Conservation (phyloP, 2,329 filamentous ascomycete species). For the Thielaviopsis punctulata region DNA sequence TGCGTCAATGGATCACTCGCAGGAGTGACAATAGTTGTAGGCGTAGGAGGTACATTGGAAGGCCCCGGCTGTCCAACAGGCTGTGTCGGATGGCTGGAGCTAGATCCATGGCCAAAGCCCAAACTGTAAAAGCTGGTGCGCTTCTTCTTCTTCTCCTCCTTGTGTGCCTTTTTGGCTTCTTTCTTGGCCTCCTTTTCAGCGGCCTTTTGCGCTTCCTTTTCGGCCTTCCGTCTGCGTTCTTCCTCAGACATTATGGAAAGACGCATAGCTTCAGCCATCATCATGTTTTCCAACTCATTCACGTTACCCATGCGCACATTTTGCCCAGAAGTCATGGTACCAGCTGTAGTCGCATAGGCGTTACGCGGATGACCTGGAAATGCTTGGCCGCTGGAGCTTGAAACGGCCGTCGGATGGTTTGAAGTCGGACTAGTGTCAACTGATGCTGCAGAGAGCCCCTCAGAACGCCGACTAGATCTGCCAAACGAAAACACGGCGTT, state of each 20-base stretch:
- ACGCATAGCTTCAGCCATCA: constrained; percentile 94
- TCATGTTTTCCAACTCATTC: constrained; percentile 89
- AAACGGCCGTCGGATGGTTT: not conserved
- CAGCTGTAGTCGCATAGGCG: too few species aligned
- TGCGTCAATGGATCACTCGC: not conserved
- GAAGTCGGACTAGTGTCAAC: not conserved
- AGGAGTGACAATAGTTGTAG: not conserved
- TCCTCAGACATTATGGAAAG: constrained; percentile 85
- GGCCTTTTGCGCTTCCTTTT: constrained; percentile 64
- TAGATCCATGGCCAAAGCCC: constrained; percentile 23
- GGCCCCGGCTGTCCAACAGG: constrained; percentile 37
- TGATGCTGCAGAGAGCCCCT: not conserved
- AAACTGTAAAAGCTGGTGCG: constrained; percentile 22
- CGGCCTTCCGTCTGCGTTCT: constrained; percentile 70
- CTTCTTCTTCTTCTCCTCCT: constrained; percentile 72
- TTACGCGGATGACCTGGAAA: not conserved
- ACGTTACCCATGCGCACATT: constrained; percentile 27
- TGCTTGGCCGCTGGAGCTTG: not conserved
- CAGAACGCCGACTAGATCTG: not conserved
- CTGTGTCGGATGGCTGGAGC: constrained; percentile 37
- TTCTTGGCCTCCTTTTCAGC: constrained; percentile 66
- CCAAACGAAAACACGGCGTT: constrained; percentile 16
- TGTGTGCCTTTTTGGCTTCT: constrained; percentile 69
- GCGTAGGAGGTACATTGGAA: not conserved
- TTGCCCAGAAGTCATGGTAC: constrained; percentile 1